A percentile compares a stretch with the other conserved stretches of the same genome.
phyloP scores from a whole-genome alignment of 257 asterid species.

The Nicotiana sylvestris region DNA sequence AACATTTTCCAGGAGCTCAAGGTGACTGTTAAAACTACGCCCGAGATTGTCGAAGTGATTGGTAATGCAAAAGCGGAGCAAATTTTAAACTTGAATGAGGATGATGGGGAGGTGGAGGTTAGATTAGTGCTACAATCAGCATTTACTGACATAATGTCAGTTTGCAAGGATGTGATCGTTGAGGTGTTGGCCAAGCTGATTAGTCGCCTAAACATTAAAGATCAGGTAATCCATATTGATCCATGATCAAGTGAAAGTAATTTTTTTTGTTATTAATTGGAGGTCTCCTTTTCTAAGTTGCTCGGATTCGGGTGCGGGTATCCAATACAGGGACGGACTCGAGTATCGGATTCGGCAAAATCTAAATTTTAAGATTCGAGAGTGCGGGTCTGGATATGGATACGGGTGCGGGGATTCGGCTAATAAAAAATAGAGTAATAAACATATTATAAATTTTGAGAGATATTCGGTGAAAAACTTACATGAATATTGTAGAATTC shows the following conservation, averaged over 20 bases:
- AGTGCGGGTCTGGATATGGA: too few species aligned
- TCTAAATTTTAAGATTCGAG: too few species aligned
- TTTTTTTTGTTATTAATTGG: not conserved
- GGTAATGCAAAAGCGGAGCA: slow-evolving; percentile 46
- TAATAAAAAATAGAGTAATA: too few species aligned
- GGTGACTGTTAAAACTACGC: slow-evolving; percentile 55
- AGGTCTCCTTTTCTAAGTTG: not conserved
- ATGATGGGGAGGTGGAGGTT: slow-evolving; percentile 48
- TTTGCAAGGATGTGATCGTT: slow-evolving; percentile 42
- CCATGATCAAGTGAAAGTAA: not conserved
- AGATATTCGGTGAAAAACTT: too few species aligned
- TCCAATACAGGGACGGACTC: too few species aligned
- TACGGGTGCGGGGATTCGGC: too few species aligned
- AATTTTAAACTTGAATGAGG: slow-evolving; percentile 32
- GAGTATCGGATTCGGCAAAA: too few species aligned
- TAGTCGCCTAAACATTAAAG: slow-evolving; percentile 49
- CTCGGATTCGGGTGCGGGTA: too few species aligned
- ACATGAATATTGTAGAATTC: too few species aligned
- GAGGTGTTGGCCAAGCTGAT: slow-evolving; percentile 55
- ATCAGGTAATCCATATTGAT: slow-evolving; percentile 40
- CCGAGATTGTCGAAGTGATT: slow-evolving; percentile 83
- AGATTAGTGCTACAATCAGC: slow-evolving; percentile 54
- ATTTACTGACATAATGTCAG: slow-evolving; percentile 74
- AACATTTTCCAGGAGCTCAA: slow-evolving; percentile 64
- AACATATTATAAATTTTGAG: too few species aligned